Conservation (phyloP, 768 basidiomycete species). For the Hygrocybe punicea region DNA sequence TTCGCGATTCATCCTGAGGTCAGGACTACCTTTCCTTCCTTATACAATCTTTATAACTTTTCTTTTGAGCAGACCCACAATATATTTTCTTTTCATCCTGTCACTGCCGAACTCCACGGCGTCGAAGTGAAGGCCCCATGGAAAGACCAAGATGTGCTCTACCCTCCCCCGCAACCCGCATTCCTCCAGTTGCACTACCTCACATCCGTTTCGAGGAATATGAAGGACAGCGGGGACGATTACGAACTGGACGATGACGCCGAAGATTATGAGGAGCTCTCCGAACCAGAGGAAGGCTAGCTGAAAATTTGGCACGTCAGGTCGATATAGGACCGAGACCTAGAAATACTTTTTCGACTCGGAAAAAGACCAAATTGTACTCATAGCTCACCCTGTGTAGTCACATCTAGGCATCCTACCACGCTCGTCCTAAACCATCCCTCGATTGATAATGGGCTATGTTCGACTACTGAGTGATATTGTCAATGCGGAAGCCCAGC, state of each 20-base stretch:
- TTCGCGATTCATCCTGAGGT: conserved; percentile 15
- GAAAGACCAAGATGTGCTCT: conserved; percentile 11
- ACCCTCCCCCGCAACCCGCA: conserved; percentile 14
- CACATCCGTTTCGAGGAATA: conserved; percentile 6
- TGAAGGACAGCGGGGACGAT: conserved; percentile 5
- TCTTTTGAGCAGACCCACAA: conserved; percentile 20
- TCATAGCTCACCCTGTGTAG: too few relatives aligned
- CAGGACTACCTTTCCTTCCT: conserved; percentile 12
- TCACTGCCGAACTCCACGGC: conserved; percentile 12
- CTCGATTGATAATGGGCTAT: too few relatives aligned
- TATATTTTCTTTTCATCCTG: conserved; percentile 17
- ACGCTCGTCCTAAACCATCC: too few relatives aligned
- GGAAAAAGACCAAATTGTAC: too few relatives aligned
- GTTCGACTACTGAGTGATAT: too few relatives aligned
- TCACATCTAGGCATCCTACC: too few relatives aligned
- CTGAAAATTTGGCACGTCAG: too few relatives aligned
- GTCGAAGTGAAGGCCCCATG: conserved; percentile 19
- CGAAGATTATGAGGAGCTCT: conserved; percentile 11
- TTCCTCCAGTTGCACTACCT: conserved; percentile 16
- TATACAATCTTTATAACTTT: conserved; percentile 14
- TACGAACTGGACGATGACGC: conserved; percentile 13
- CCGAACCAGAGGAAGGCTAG: conserved; percentile 7
- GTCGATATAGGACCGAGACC: too few relatives aligned
- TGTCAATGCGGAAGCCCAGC: too few relatives aligned
- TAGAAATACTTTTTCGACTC: too few relatives aligned